Conservation (phyloP, 164 flowering plant genomes). For the Stephania yunnanensis region DNA sequence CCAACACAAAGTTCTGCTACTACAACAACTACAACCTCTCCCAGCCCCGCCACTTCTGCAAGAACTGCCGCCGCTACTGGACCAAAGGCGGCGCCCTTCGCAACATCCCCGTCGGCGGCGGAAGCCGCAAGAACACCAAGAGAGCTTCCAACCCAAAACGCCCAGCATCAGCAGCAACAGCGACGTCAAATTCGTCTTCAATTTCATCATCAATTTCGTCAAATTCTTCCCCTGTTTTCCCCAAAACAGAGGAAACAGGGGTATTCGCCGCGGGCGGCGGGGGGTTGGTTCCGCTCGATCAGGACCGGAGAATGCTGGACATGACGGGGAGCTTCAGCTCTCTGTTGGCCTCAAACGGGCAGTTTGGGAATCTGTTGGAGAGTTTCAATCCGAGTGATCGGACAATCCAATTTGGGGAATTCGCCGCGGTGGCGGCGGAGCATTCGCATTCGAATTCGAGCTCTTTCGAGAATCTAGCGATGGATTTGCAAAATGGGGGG, state of each 20-base stretch:
- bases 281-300: constrained; percentile 12
- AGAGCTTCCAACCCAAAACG: constrained; percentile 24
- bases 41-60: constrained; percentile 35
- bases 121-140: constrained; percentile 37
- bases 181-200: constrained; percentile 6
- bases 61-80: constrained; percentile 31
- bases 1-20: constrained; percentile 64
- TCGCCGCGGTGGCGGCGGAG: constrained; percentile 5
- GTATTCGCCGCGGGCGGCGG: constrained; percentile 10
- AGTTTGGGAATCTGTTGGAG: constrained; percentile 33
- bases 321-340: constrained; percentile 34
- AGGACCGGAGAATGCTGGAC: constrained; percentile 31
- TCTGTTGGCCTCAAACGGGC: constrained; percentile 32
- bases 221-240: constrained; percentile 10
- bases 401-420: constrained; percentile 23
- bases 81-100: constrained; percentile 44
- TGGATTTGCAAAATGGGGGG: constrained; percentile 25
- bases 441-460: constrained; percentile 22
- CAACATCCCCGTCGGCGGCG: constrained; percentile 84
- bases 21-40: constrained; percentile 37
- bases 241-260: constrained; percentile 9
- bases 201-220: constrained; percentile 8
- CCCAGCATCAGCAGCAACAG: neutral
- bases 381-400: constrained; percentile 28
- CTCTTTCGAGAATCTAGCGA: constrained; percentile 12